Evolutionary conservation across 495 filamentous ascomycete genomes (phyloP).

Genomic region (Aspergillus incahuasiensis): DNA sequence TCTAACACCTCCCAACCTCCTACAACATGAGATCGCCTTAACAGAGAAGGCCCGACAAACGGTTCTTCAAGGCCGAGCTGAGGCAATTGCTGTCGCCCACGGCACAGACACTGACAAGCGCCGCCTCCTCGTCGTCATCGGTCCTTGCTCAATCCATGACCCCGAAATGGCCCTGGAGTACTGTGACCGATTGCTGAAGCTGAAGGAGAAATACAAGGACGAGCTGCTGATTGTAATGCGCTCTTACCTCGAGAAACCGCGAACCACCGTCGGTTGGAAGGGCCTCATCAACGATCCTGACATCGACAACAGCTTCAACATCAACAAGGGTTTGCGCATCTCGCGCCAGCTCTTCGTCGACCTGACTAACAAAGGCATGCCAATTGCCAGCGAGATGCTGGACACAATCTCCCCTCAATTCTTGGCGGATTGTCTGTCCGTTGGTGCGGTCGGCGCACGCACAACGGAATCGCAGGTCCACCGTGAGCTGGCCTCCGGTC

Average conservation of each 20-base stretch:
- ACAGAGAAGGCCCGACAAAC: constrained; percentile 71
- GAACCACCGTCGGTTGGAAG: constrained; percentile 99
- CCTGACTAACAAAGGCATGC: constrained; percentile 91
- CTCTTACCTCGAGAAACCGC: constrained; percentile 96
- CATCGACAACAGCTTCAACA: constrained; percentile 97
- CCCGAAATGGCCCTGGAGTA: constrained; percentile 89
- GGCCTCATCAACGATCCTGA: constrained; percentile 98
- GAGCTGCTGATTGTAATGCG: constrained; percentile 96
- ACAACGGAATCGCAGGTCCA: constrained; percentile 97
- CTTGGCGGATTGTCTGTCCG: constrained; percentile 85
- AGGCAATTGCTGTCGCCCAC: constrained; percentile 75
- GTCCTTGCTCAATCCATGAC: constrained; percentile 97
- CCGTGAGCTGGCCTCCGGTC: constrained; percentile 86
- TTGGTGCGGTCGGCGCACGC: constrained; percentile 90
- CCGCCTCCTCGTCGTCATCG: constrained; percentile 86
- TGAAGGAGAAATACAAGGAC: constrained; percentile 86
- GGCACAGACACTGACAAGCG: constrained; percentile 65
- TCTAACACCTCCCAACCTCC: constrained; percentile 85
- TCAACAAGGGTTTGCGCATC: constrained; percentile 90
- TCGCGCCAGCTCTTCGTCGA: constrained; percentile 93
- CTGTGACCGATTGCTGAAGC: constrained; percentile 71
- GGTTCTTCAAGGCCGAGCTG: constrained; percentile 74
- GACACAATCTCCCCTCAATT: constrained; percentile 99
- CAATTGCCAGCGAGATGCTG: constrained; percentile 96
- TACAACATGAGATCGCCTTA: constrained; percentile 90